Evolutionary conservation across 208 protist genomes (phyloP).

Genomic region (Leishmania tarentolae): DNA sequence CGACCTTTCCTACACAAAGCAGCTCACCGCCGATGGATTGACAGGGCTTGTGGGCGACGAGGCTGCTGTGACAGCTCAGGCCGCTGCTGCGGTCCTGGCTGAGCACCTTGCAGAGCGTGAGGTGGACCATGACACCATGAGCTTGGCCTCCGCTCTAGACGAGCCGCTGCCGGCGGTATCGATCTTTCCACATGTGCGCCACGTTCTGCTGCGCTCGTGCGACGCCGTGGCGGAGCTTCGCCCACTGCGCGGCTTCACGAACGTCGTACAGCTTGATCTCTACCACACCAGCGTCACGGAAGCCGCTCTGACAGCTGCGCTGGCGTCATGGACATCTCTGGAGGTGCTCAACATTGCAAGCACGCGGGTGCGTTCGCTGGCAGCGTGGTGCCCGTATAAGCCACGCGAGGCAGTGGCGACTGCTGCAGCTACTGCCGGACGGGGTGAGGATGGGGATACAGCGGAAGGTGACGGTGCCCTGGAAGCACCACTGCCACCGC

Average conservation of each 20-base stretch:
- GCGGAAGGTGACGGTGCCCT: background rate
- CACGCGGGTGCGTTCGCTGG: constrained; percentile 32
- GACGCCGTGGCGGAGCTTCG: constrained; percentile 37
- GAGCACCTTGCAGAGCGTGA: background rate
- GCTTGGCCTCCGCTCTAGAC: background rate
- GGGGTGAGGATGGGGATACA: background rate
- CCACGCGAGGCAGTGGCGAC: constrained; percentile 1
- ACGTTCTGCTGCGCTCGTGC: constrained; percentile 49
- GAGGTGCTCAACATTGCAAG: constrained; percentile 42
- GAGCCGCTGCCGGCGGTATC: background rate
- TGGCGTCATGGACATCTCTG: constrained; percentile 33
- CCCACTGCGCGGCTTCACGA: constrained; percentile 27
- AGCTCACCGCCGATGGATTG: constrained; percentile 10
- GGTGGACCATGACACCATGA: background rate
- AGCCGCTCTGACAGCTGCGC: constrained; percentile 26
- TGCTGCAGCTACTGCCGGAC: background rate
- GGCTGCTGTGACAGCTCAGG: background rate
- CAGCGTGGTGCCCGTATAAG: constrained; percentile 23
- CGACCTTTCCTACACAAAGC: constrained; percentile 6
- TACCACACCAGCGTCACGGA: constrained; percentile 59
- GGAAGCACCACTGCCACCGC: background rate
- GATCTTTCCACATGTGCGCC: constrained; percentile 18
- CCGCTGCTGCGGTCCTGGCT: background rate
- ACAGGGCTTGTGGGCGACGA: background rate
- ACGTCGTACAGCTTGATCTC: constrained; percentile 53